phyloP scores from a whole-genome alignment of 257 asterid genomes.

The Verbena officinalis region DNA sequence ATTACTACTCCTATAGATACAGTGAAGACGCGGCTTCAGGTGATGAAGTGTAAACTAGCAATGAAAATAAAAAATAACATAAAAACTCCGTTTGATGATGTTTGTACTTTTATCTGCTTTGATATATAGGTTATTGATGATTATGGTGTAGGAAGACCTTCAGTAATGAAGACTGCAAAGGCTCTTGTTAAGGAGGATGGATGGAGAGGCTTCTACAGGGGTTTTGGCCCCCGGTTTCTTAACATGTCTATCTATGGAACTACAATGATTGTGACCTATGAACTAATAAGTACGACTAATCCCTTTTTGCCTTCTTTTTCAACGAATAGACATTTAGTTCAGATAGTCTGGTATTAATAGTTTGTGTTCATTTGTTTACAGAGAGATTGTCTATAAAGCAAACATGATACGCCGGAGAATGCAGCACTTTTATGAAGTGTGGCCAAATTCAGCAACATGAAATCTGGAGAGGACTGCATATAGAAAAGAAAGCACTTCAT shows the following conservation, averaged over 20 bases:
- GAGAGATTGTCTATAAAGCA: slow-evolving; percentile 78
- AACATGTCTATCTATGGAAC: slow-evolving; percentile 93
- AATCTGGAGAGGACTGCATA: not conserved
- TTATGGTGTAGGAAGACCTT: slow-evolving; percentile 86
- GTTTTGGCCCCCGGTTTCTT: slow-evolving; percentile 88
- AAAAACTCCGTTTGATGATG: not conserved
- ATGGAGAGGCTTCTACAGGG: slow-evolving; percentile 91
- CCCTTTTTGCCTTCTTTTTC: not conserved
- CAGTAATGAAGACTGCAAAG: slow-evolving; percentile 73
- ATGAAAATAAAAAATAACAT: not conserved
- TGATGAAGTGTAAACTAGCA: slow-evolving; percentile 26
- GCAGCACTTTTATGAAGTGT: too few species aligned
- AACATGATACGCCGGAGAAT: slow-evolving; percentile 17
- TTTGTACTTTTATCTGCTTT: slow-evolving; percentile 21
- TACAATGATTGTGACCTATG: slow-evolving; percentile 93
- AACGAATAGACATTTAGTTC: too few species aligned
- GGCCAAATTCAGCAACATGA: too few species aligned
- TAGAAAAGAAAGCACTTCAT: not conserved
- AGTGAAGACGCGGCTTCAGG: slow-evolving; percentile 92
- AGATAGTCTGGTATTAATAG: not conserved
- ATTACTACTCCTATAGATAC: slow-evolving; percentile 87
- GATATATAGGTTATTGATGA: slow-evolving; percentile 79
- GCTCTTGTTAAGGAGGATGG: slow-evolving; percentile 80
- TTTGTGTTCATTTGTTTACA: slow-evolving; percentile 32
- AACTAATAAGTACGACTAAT: slow-evolving; percentile 66